A percentile compares a stretch with the other conserved stretches of the same genome.
phyloP scores from a whole-genome alignment of 2,329 filamentous ascomycete genomes.

The Lasiodiplodia theobromae region DNA sequence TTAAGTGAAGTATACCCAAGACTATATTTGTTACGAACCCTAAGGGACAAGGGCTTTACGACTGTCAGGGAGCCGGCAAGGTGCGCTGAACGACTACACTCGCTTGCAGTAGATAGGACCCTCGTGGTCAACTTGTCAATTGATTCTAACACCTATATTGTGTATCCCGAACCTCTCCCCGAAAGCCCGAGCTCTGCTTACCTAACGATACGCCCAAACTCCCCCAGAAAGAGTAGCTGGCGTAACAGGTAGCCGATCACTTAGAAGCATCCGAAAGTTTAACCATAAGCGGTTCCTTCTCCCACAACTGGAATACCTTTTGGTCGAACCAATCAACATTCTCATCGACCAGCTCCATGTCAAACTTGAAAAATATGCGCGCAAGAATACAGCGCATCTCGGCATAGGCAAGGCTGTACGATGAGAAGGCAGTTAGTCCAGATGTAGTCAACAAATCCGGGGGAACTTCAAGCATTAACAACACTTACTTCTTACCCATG shows the following conservation, averaged over 20 bases:
- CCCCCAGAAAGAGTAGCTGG: too few species aligned
- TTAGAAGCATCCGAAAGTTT: conserved; percentile 32
- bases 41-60: too few species aligned
- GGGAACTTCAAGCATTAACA: neutral
- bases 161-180: too few species aligned
- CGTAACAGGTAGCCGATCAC: neutral
- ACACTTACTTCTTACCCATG: conserved; percentile 45
- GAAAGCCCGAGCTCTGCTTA: neutral
- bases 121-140: too few species aligned
- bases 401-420: conserved; percentile 41
- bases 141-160: too few species aligned
- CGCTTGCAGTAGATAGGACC: too few species aligned
- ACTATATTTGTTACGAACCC: neutral
- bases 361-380: conserved; percentile 50
- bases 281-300: conserved; percentile 41
- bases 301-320: conserved; percentile 43
- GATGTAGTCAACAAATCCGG: too few species aligned
- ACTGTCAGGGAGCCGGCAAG: too few species aligned
- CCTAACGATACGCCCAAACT: too few species aligned
- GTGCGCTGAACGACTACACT: too few species aligned
- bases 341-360: conserved; percentile 42
- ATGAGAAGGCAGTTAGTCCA: neutral
- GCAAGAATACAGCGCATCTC: conserved; percentile 50
- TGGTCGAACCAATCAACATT: conserved; percentile 50
- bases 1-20: neutral